Base-by-base conservation (phyloP, 1,284 basidiomycete genomes). In the Dichomitus squalens region DNA sequence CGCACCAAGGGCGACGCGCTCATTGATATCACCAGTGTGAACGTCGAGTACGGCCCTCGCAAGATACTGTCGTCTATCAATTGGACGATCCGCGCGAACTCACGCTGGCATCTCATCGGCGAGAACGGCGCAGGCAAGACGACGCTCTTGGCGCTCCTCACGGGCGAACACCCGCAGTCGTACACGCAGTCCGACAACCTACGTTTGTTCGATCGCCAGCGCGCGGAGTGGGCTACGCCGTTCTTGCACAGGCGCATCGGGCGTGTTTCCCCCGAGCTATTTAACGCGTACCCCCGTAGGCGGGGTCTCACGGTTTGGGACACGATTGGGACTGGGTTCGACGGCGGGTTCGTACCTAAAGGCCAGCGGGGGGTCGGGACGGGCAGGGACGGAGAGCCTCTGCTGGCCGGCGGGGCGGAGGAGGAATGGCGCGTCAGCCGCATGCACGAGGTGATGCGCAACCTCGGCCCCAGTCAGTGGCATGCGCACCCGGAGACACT, bases 101-200 rank as follows among this genome's bases (percentile, higher is more conserved):
- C 95, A 43, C 80, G 88, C 43, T 96, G 93, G 92, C 91, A 95
- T 66, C 83, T 98, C 8, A 84, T 88, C 67, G 95, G 95, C 9
- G 76, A 86, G 18, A 98, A 97, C 69, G 95, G 95, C 46, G 94
- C 93, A 0, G 96, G 96, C 1, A 99, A 99, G 76, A 96, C 96
- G 0, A 98, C 96, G 0, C 84, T 98, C 1, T 80, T 98, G n/a
- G 89, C 96, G 4, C 74, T 98, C 33, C 77, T 99, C 36, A 93
- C 95, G 0, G 96, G 96, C 23, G 94, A 96, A 67, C 96, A 98
- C 72, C 96, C 96, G 0, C 93, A 93, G 61, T 96, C 95, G 0
- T 98, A 90, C 75, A 88, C 87, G 0, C 89, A 93, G 70, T 78
- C 79, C 7, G 75, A 81, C 0, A 76, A 90, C 16, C 81, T 98